Base-by-base conservation (phyloP, 257 asterid genomes). In the Pogostemon cablin region DNA sequence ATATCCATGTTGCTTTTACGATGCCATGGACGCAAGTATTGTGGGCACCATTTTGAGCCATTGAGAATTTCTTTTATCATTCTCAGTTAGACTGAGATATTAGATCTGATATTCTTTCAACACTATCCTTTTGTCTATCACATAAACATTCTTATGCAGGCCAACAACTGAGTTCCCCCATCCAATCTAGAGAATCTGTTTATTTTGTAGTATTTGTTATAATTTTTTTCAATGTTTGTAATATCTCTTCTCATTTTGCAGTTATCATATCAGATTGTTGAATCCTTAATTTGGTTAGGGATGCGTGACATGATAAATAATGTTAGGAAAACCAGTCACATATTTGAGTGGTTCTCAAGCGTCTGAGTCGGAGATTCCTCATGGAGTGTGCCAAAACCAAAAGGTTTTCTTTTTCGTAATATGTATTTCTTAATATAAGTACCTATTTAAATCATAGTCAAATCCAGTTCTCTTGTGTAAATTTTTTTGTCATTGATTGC, bases 11-110 rank as follows among this genome's bases (percentile, higher is more conserved):
- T 58, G 97, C 99, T 10, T 93, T 93, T 82, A 93, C 99, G 32
- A 91, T 93, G 99, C 99, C 97, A n/a, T 93, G 99, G 99, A 91
- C 99, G 97, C 89, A 86, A 89, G 97, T 81, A 78, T 77, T 67
- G 2, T 76, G 78, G 77, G 70, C 53, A 62, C 68, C 41, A 59
- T 78, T 62, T 68, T 61, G 59, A 65, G 75, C 37, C 44, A 7
- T 58, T 55, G 53, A 60, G 15, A 57, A 67, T 39, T 54, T 35
- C 65, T 50, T 76, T 39, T 12, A 9, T 79, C 58, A 35, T 72
- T 66, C 64, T 62, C 67, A 20, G 54, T 67, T 84, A 39, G 46
- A 47, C 64, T 48, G 34, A 78, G 67, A 67, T 72, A 67, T 53
- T 37, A 68, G 54, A 35, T 75, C 57, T 35, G 50, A 40, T 56